phyloP scores from a whole-genome alignment of 2,329 filamentous ascomycete genomes.

The Lachnellula suecica region DNA sequence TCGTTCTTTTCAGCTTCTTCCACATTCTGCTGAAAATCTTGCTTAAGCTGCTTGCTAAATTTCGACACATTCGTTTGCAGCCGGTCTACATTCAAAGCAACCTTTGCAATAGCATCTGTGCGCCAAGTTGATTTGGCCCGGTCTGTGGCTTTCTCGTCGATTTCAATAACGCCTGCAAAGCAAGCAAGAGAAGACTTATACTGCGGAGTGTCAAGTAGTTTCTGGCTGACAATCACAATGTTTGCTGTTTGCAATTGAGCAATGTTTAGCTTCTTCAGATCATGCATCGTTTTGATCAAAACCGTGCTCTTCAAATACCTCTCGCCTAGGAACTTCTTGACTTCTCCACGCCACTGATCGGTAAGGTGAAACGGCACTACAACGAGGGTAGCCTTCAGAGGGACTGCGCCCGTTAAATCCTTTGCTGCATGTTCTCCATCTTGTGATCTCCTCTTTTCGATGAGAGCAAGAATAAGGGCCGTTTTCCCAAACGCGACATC shows the following conservation, averaged over 20 bases:
- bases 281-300: constrained; percentile 37
- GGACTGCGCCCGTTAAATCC: constrained; percentile 14
- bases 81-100: constrained; percentile 38
- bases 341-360: constrained; percentile 57
- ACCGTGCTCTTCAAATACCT: constrained; percentile 35
- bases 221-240: constrained; percentile 55
- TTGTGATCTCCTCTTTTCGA: constrained; percentile 43
- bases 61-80: constrained; percentile 8
- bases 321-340: constrained; percentile 42
- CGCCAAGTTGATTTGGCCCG: constrained; percentile 51
- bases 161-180: constrained; percentile 43
- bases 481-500: constrained; percentile 69
- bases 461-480: constrained; percentile 55
- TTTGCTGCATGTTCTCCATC: neutral
- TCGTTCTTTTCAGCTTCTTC: constrained; percentile 32
- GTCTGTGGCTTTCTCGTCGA: constrained; percentile 38
- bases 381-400: constrained; percentile 57
- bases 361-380: constrained; percentile 55
- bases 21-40: constrained; percentile 28
- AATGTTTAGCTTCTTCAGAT: constrained; percentile 43
- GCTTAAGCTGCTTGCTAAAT: constrained; percentile 24
- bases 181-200: constrained; percentile 51
- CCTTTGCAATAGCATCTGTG: constrained; percentile 37
- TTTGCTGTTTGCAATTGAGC: constrained; percentile 45
- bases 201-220: constrained; percentile 41